A percentile compares a stretch with the other conserved stretches of the same genome.
Evolutionary conservation across 2,329 filamentous ascomycete genomes (phyloP).

Genomic region (Cryphonectria radicalis): DNA sequence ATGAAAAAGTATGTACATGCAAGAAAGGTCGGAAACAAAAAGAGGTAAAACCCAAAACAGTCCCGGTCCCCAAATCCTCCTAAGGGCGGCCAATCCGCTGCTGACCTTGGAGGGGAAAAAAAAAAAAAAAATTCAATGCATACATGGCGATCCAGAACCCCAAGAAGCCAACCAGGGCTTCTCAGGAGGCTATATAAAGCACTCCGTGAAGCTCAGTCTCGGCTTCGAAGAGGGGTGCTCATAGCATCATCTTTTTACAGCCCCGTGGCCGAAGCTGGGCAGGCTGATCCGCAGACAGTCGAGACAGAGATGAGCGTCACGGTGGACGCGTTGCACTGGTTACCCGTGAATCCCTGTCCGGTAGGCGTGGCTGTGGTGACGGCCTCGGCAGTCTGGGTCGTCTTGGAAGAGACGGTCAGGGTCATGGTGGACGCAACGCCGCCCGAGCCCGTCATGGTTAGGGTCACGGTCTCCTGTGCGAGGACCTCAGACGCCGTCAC

Average conservation of each 20-base stretch:
- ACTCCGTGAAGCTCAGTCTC: not conserved
- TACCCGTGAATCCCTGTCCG: conserved; percentile 7
- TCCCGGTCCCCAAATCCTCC: not conserved
- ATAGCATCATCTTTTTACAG: not conserved
- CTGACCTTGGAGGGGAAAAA: not conserved
- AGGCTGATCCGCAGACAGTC: conserved; percentile 22
- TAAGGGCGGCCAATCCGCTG: not conserved
- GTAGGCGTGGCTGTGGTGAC: conserved; percentile 14
- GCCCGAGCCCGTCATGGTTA: conserved; percentile 22
- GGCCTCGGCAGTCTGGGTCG: conserved; percentile 16
- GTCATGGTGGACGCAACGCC: conserved; percentile 26
- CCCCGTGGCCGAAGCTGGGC: conserved; percentile 14
- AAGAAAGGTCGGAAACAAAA: not conserved
- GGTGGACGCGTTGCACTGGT: conserved; percentile 25
- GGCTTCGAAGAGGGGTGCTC: not conserved
- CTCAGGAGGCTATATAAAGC: not conserved
- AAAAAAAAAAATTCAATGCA: not conserved
- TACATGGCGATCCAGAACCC: not conserved
- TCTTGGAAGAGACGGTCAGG: conserved; percentile 22
- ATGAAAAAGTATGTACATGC: conserved; percentile 9
- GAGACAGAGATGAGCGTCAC: conserved; percentile 27
- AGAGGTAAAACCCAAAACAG: not conserved
- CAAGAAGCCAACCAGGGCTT: conserved; percentile 11
- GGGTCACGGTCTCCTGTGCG: conserved; percentile 23
- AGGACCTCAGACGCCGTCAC: conserved; percentile 25